These are phyloP conservation scores for Heracleum sosnowskyi DNA, from an alignment of 129 eudicot genomes.

Conservation along the genomic window DNA sequence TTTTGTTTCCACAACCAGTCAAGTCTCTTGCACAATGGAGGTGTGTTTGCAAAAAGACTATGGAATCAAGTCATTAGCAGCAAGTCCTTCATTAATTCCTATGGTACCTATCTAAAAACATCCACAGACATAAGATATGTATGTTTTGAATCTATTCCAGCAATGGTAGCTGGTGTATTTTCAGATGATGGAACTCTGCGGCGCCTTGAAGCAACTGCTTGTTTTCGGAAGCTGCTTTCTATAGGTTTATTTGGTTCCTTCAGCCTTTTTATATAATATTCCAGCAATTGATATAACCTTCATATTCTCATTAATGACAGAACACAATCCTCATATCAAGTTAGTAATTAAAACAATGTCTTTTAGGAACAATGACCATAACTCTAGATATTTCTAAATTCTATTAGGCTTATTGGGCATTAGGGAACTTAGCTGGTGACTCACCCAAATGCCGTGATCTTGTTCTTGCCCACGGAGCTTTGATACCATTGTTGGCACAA, in stretches of 20 bases:
- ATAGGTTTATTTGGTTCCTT: constrained; percentile 8
- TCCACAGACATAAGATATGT: neutral
- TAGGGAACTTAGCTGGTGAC: too few relatives aligned
- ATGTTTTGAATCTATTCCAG: constrained; percentile 7
- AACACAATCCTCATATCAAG: constrained; percentile 12
- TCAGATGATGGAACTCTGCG: constrained; percentile 8
- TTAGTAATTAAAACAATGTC: constrained; percentile 16
- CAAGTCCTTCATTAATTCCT: neutral
- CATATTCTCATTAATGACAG: neutral
- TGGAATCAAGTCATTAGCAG: neutral
- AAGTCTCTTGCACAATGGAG: neutral
- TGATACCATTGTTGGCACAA: constrained; percentile 8
- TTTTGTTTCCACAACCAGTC: neutral
- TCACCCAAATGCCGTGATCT: too few relatives aligned
- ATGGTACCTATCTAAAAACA: neutral
- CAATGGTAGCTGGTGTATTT: constrained; percentile 7
- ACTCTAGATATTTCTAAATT: too few relatives aligned
- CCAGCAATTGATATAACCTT: neutral
- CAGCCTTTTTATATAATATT: neutral
- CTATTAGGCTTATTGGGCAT: too few relatives aligned
- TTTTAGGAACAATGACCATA: too few relatives aligned
- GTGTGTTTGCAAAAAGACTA: neutral
- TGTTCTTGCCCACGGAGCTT: too few relatives aligned
- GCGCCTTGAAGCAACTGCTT: constrained; percentile 4
- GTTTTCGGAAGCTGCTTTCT: constrained; percentile 2